phyloP scores from a whole-genome alignment of 176 grass and related monocot species.

The Pontederia paniculata region DNA sequence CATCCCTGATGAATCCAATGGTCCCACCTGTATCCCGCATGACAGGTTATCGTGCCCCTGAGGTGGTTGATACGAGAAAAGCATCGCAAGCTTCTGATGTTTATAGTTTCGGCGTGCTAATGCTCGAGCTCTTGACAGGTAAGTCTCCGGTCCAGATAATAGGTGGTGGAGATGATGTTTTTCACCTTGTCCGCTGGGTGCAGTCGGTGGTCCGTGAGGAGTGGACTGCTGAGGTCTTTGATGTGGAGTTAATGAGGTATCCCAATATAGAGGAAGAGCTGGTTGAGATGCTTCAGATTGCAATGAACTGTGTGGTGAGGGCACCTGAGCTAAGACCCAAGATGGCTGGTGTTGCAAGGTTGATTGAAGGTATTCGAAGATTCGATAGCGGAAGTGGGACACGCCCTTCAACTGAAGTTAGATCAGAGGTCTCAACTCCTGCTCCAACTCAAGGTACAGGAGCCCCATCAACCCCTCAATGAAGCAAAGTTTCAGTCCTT shows the following conservation, averaged over 20 bases:
- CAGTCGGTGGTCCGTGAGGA: constrained; percentile 91
- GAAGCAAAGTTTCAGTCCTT: not conserved
- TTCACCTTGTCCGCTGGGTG: constrained; percentile 97
- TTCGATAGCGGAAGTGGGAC: constrained; percentile 24
- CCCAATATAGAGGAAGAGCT: constrained; percentile 97
- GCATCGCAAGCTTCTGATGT: constrained; percentile 59
- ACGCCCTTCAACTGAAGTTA: constrained; percentile 32
- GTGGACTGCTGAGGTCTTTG: constrained; percentile 95
- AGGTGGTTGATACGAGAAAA: constrained; percentile 83
- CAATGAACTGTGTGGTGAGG: constrained; percentile 68
- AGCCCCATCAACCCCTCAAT: constrained; percentile 1
- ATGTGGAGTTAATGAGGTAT: constrained; percentile 77
- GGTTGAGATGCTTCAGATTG: constrained; percentile 99
- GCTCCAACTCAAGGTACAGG: constrained; percentile 2
- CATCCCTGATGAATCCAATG: constrained; percentile 67
- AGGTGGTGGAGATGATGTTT: constrained; percentile 55
- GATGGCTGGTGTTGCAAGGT: constrained; percentile 61
- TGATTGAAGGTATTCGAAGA: constrained; percentile 64
- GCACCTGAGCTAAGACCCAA: constrained; percentile 75
- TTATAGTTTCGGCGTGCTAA: constrained; percentile 81
- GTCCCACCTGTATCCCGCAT: constrained; percentile 50
- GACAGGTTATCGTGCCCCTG: constrained; percentile 70
- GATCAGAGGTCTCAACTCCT: constrained; percentile 12
- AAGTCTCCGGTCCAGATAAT: constrained; percentile 76
- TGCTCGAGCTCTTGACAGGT: constrained; percentile 81